A percentile compares a stretch with the other conserved stretches of the same genome.
Evolutionary conservation across 2,329 filamentous ascomycete species (phyloP).

Genomic region (Aschersonia sp.): DNA sequence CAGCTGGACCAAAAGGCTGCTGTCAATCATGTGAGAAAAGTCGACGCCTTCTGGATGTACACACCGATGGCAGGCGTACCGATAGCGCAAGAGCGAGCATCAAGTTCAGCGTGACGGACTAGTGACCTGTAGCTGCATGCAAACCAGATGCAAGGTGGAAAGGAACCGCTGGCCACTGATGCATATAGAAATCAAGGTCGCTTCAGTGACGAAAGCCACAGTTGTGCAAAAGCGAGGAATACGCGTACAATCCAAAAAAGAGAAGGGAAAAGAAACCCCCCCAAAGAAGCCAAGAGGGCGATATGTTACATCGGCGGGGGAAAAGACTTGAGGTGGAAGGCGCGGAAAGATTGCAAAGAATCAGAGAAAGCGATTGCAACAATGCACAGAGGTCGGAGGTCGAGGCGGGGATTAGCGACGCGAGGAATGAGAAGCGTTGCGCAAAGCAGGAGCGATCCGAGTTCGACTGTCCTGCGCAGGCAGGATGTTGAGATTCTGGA

Average conservation of each 20-base stretch:
- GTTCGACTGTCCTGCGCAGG: too few species aligned
- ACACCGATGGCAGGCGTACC: neutral
- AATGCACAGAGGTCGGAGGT: too few species aligned
- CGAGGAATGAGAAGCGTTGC: neutral
- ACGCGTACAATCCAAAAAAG: conserved; percentile 3
- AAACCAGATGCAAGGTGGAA: neutral
- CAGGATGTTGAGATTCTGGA: too few species aligned
- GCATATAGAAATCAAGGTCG: neutral
- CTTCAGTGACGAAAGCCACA: neutral
- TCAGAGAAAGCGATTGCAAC: too few species aligned
- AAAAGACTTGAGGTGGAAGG: too few species aligned
- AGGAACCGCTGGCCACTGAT: neutral
- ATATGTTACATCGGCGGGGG: too few species aligned
- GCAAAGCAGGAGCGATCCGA: neutral
- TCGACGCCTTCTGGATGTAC: neutral
- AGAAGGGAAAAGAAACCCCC: neutral
- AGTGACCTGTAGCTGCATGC: neutral
- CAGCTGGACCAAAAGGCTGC: too few species aligned
- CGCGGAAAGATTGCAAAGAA: neutral
- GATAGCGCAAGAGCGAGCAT: neutral
- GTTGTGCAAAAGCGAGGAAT: neutral
- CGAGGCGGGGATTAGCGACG: neutral
- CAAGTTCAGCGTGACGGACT: neutral
- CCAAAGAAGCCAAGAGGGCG: neutral
- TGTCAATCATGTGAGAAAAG: too few species aligned